Conservation (phyloP, 306 rosid genomes). For the Rosa rugosa region DNA sequence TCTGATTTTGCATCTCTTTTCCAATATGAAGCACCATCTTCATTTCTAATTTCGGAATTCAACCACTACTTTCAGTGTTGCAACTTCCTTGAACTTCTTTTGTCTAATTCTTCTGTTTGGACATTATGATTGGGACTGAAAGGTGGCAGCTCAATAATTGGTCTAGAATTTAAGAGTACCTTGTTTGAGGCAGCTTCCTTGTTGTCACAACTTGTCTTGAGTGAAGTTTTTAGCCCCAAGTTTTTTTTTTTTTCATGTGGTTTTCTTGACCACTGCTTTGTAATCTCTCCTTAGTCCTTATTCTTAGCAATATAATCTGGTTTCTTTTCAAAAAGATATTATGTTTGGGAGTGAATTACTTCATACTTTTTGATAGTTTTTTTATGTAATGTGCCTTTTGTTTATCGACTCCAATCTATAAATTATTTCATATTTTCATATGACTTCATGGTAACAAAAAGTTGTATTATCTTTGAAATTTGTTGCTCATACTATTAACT, state of each 20-base stretch:
- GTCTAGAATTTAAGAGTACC: background rate
- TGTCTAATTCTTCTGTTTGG: background rate
- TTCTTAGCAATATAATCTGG: background rate
- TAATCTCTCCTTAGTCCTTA: background rate
- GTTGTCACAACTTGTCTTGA: background rate
- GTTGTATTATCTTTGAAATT: background rate
- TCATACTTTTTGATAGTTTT: background rate
- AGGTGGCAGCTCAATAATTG: background rate
- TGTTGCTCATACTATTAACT: conserved; percentile 17
- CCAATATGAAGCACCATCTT: background rate
- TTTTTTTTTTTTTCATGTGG: background rate
- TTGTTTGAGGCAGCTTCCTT: background rate
- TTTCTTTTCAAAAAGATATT: background rate
- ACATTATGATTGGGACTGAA: background rate
- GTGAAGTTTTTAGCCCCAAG: background rate
- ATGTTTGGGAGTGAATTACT: background rate
- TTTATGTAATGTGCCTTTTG: background rate
- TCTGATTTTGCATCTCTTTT: conserved; percentile 12
- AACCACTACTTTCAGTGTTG: conserved; percentile 1
- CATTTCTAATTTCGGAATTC: conserved; percentile 9
- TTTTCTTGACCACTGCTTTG: background rate
- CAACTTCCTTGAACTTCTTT: conserved; percentile 6
- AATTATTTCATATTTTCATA: background rate
- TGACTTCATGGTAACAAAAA: background rate
- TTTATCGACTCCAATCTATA: background rate